Conservation (phyloP, 139 green algal species). For the Haematococcus lacustris region DNA sequence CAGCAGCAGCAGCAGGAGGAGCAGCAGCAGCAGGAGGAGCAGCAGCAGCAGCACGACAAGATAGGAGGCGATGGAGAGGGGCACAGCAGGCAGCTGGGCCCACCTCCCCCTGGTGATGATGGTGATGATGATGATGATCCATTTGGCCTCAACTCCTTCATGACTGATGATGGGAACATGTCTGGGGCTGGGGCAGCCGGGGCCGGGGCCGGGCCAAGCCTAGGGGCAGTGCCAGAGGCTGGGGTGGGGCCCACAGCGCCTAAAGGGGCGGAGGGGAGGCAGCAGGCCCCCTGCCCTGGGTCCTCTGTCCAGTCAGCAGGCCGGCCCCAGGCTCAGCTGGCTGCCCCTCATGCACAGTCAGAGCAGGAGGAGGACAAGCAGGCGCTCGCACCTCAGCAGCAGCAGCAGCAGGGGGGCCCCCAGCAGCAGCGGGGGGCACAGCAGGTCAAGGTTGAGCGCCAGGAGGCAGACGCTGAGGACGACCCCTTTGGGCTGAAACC, state of each 20-base stretch:
- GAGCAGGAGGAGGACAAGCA: no score
- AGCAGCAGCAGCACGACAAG: conserved; percentile 7
- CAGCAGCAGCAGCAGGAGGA: neutral
- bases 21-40: neutral
- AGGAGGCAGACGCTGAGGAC: conserved; percentile 11
- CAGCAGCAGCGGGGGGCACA: no score
- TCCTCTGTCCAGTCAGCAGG: no score
- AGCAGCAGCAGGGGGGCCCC: no score
- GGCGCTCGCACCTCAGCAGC: no score
- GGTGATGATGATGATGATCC: neutral
- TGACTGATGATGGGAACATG: neutral
- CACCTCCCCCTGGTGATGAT: neutral
- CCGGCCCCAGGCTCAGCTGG: no score
- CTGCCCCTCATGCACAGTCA: no score
- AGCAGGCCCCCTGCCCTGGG: no score
- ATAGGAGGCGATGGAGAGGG: neutral
- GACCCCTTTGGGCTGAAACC: conserved; percentile 55
- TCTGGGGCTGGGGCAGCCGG: neutral
- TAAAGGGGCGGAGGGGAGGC: no score
- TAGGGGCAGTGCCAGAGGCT: no score
- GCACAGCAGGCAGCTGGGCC: neutral
- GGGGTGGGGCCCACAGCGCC: no score
- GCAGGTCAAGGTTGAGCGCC: neutral
- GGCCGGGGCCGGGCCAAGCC: no score
- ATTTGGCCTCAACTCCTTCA: conserved; percentile 1